Conservation (phyloP, 306 rosid species). For the Medicago arabica region DNA sequence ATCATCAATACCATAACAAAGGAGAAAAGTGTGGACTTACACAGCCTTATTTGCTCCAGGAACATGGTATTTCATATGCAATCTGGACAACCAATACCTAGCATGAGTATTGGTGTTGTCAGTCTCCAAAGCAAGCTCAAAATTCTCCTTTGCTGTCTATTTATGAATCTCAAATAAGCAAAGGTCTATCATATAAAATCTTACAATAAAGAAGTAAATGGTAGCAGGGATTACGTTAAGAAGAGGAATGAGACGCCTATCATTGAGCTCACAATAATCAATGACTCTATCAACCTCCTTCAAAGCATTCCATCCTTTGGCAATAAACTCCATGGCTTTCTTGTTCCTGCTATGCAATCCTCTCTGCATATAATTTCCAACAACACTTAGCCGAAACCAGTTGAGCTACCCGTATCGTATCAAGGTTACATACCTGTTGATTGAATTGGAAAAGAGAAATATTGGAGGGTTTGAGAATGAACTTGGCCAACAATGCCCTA, state of each 20-base stretch:
- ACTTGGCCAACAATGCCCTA: conserved; percentile 41
- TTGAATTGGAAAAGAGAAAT: conserved; percentile 54
- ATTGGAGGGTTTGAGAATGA: conserved; percentile 23
- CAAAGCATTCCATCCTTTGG: conserved; percentile 88
- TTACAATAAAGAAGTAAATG: conserved; percentile 24
- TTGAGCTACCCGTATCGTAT: neutral
- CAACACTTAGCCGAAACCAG: conserved; percentile 32
- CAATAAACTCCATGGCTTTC: conserved; percentile 82
- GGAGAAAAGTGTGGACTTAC: conserved; percentile 51
- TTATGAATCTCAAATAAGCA: conserved; percentile 30
- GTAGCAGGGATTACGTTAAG: conserved; percentile 57
- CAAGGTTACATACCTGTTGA: conserved; percentile 50
- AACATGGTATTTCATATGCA: conserved; percentile 92
- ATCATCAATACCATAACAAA: neutral
- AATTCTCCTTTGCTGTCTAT: conserved; percentile 86
- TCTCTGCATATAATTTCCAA: conserved; percentile 55
- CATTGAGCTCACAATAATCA: conserved; percentile 80
- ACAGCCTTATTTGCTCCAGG: conserved; percentile 81
- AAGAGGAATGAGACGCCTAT: conserved; percentile 81
- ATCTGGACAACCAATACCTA: conserved; percentile 82
- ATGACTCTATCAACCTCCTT: conserved; percentile 92
- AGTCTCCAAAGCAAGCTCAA: conserved; percentile 90
- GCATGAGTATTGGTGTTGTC: conserved; percentile 87
- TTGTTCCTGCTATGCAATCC: conserved; percentile 81
- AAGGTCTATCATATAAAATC: conserved; percentile 18